phyloP scores from a whole-genome alignment of 345 rosid genomes.

The Geranium rotundifolium region DNA sequence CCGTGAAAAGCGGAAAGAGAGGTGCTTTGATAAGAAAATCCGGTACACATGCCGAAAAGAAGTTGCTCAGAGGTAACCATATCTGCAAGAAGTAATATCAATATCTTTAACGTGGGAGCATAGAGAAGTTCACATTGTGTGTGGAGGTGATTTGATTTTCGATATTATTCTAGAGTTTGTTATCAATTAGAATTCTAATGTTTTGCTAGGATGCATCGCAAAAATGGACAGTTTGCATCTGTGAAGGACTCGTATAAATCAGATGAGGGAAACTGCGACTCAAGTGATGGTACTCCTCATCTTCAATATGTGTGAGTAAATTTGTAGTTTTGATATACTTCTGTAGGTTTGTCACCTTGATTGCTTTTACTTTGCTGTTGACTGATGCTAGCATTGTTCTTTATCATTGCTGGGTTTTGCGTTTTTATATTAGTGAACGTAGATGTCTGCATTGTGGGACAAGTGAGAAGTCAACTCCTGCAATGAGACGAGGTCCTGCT shows the following conservation, averaged over 20 bases:
- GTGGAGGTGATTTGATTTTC: background rate
- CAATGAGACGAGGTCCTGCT: constrained; percentile 31
- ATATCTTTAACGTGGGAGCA: background rate
- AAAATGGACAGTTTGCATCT: constrained; percentile 20
- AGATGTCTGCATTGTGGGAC: constrained; percentile 26
- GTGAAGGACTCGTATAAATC: constrained; percentile 11
- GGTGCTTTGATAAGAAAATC: constrained; percentile 38
- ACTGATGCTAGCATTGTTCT: background rate
- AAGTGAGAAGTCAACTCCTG: constrained; percentile 24
- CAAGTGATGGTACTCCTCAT: constrained; percentile 15
- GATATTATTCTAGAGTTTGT: background rate
- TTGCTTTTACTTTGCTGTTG: background rate
- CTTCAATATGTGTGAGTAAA: constrained; percentile 28
- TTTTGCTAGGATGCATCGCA: constrained; percentile 16
- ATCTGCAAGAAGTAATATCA: background rate
- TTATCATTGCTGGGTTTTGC: constrained; percentile 1
- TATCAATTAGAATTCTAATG: constrained; percentile 1
- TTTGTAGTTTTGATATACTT: background rate
- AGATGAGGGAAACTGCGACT: constrained; percentile 22
- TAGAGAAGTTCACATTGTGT: background rate
- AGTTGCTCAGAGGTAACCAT: constrained; percentile 31
- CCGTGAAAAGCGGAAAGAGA: constrained; percentile 36
- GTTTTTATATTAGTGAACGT: constrained; percentile 8
- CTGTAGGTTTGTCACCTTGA: background rate
- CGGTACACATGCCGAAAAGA: constrained; percentile 30